Conservation (phyloP, 2,329 filamentous ascomycete genomes). For the Botrytis aclada region DNA sequence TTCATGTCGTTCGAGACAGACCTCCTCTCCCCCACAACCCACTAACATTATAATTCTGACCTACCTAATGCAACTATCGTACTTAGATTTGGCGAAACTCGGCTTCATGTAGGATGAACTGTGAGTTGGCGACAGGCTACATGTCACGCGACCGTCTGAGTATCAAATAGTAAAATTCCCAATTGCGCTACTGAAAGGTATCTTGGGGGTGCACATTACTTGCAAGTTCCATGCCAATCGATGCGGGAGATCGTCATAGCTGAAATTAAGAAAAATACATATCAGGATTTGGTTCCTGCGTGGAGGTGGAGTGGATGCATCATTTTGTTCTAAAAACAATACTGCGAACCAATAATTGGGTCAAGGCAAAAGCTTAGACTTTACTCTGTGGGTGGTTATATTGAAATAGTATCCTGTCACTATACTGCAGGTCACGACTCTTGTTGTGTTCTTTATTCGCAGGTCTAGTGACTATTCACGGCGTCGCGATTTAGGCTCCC, state of each 20-base stretch:
- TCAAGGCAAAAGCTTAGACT: neutral
- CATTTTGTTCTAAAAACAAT: neutral
- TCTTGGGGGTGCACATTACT: neutral
- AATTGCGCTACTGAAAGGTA: neutral
- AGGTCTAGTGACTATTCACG: neutral
- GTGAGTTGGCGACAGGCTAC: neutral
- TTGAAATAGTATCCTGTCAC: neutral
- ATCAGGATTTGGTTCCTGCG: neutral
- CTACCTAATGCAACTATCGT: neutral
- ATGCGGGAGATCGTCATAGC: constrained; percentile 16
- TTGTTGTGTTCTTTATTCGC: neutral
- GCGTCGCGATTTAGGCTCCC: neutral
- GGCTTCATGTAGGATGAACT: neutral
- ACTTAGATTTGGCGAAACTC: neutral
- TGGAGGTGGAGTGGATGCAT: neutral
- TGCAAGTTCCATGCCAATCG: neutral
- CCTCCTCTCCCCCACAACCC: neutral
- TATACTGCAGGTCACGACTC: neutral
- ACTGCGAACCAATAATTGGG: neutral
- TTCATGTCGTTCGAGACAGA: neutral
- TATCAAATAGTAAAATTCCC: neutral
- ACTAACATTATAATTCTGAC: neutral
- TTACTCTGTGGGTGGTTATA: neutral
- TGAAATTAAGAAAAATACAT: neutral
- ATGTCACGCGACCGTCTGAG: neutral